These are phyloP conservation scores for Marsdenia floribunda DNA, from an alignment of 257 asterid species.

Conservation along the genomic window DNA sequence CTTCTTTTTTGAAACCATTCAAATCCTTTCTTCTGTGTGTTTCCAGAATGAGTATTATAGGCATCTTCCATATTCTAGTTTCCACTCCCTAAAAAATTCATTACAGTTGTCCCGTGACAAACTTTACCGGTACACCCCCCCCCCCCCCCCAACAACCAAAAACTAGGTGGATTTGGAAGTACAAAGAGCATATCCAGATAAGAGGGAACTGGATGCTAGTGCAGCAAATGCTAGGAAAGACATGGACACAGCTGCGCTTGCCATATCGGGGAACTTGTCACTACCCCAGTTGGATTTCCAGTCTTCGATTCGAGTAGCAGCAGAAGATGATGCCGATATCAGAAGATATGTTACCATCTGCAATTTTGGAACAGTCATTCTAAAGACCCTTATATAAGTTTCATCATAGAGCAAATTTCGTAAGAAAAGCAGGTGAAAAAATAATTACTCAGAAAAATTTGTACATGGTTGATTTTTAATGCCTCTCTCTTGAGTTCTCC, in stretches of 20 bases:
- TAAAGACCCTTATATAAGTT: background rate
- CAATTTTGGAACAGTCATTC: slow-evolving; percentile 10
- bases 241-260: slow-evolving; percentile 60
- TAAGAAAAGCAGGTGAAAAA: no score
- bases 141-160: background rate
- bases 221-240: slow-evolving; percentile 81
- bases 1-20: no score
- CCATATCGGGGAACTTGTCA: slow-evolving; percentile 81
- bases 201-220: slow-evolving; percentile 61
- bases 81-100: slow-evolving; percentile 3
- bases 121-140: background rate
- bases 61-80: background rate
- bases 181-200: slow-evolving; percentile 75
- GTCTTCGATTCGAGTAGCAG: slow-evolving; percentile 65
- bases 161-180: slow-evolving; percentile 35
- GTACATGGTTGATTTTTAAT: background rate
- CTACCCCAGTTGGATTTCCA: slow-evolving; percentile 84
- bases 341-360: slow-evolving; percentile 85
- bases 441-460: background rate
- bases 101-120: background rate
- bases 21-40: no score
- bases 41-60: no score
- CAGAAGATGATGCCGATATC: slow-evolving; percentile 89
- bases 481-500: background rate
- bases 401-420: no score